Conservation (phyloP, 2,329 filamentous ascomycete species). For the Pyrenochaeta sp. region DNA sequence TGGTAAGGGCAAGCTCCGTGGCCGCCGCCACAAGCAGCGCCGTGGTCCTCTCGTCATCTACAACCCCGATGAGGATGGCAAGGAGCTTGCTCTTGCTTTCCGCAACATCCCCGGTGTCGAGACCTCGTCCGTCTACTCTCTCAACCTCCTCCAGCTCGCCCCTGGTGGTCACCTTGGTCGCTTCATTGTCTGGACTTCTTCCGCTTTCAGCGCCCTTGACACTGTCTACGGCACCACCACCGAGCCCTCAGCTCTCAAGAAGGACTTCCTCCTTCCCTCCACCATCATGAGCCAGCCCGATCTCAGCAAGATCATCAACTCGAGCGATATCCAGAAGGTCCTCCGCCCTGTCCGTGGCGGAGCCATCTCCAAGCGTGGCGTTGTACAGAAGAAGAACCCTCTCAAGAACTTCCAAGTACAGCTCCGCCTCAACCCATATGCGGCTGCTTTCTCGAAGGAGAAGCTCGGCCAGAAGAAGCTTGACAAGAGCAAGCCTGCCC, state of each 20-base stretch:
- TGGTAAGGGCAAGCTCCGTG: constrained; percentile 98
- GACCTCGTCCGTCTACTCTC: constrained; percentile 89
- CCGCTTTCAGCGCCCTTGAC: constrained; percentile 95
- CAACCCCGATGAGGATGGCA: constrained; percentile 93
- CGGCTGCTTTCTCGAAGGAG: constrained; percentile 85
- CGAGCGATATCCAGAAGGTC: constrained; percentile 95
- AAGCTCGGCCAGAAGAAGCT: constrained; percentile 77
- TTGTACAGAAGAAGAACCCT: constrained; percentile 99
- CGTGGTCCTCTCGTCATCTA: constrained; percentile 98
- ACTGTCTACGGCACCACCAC: constrained; percentile 96
- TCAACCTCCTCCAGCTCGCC: constrained; percentile 99
- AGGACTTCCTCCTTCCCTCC: constrained; percentile 96
- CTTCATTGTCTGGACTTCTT: constrained; percentile 98
- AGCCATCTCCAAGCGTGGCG: constrained; percentile 84
- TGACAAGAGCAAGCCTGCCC: constrained; percentile 67
- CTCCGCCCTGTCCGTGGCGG: constrained; percentile 90
- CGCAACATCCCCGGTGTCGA: constrained; percentile 99
- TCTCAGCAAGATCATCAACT: constrained; percentile 98
- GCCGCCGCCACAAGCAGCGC: constrained; percentile 95
- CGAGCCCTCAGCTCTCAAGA: constrained; percentile 90
- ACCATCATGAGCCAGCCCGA: constrained; percentile 94
- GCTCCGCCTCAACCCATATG: constrained; percentile 98
- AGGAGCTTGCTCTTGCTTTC: constrained; percentile 92
- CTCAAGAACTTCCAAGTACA: constrained; percentile 98
- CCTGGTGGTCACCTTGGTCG: constrained; percentile 98